phyloP scores from a whole-genome alignment of 73 alveolate species.

The Tetrahymena elliotti region DNA sequence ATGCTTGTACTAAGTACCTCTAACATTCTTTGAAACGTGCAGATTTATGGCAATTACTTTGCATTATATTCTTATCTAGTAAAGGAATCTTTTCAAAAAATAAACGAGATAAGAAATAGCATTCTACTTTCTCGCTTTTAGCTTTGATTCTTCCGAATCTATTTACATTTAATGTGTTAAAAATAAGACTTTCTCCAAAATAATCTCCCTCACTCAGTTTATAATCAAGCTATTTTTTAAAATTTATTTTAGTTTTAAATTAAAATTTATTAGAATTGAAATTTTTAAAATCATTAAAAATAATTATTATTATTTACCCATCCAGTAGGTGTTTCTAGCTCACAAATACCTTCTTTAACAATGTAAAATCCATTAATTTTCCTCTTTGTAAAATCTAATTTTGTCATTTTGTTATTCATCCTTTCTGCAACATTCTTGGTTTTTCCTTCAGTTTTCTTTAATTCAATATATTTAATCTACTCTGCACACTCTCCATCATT shows the following conservation, averaged over 20 bases:
- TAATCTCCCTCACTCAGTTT: slow-evolving; percentile 17
- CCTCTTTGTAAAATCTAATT: neutral
- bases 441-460: neutral
- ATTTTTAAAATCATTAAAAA: neutral
- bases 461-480: neutral
- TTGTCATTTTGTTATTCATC: neutral
- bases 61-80: slow-evolving; percentile 2
- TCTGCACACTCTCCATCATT: neutral
- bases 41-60: neutral
- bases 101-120: slow-evolving; percentile 7
- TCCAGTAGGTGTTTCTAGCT: neutral
- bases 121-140: neutral
- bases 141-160: slow-evolving; percentile 19
- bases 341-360: neutral
- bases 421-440: neutral
- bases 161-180: slow-evolving; percentile 5
- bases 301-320: neutral
- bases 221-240: neutral
- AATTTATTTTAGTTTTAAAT: neutral
- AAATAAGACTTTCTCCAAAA: slow-evolving; percentile 37
- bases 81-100: slow-evolving; percentile 27
- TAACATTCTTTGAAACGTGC: neutral
- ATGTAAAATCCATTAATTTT: neutral
- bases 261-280: neutral
- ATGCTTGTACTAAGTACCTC: neutral